Conservation (phyloP, 768 basidiomycete genomes). For the Leccinum subgranulosum region DNA sequence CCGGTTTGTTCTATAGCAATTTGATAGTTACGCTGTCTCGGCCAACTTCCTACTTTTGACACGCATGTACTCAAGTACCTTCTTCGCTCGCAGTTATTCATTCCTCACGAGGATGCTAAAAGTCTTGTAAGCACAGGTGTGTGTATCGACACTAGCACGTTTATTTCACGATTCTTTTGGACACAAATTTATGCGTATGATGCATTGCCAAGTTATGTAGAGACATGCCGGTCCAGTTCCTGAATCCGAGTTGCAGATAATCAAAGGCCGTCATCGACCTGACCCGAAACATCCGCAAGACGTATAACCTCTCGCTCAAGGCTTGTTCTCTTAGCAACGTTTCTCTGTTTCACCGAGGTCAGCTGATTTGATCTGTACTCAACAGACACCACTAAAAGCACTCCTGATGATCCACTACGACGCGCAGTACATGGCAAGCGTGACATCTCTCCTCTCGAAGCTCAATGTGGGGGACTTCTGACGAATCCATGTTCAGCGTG, state of each 20-base stretch:
- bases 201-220: too few species aligned
- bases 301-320: constrained; percentile 59
- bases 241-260: too few species aligned
- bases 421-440: constrained; percentile 86
- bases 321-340: constrained; percentile 34
- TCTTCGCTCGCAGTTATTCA: neutral
- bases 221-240: too few species aligned
- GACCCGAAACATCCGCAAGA: too few species aligned
- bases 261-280: too few species aligned
- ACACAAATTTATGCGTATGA: too few species aligned
- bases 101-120: neutral
- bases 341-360: constrained; percentile 6
- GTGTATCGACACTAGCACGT: neutral
- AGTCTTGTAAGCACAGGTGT: neutral
- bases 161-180: neutral
- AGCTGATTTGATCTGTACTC: neutral
- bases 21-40: neutral
- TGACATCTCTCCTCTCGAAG: constrained; percentile 82
- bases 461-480: constrained; percentile 93
- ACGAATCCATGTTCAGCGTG: constrained; percentile 83
- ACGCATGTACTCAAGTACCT: too few species aligned
- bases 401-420: constrained; percentile 93
- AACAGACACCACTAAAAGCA: constrained; percentile 89
- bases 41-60: neutral
- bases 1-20: neutral